Evolutionary conservation across 306 rosid genomes (phyloP).

Genomic region (Cucurbita argyrosperma): DNA sequence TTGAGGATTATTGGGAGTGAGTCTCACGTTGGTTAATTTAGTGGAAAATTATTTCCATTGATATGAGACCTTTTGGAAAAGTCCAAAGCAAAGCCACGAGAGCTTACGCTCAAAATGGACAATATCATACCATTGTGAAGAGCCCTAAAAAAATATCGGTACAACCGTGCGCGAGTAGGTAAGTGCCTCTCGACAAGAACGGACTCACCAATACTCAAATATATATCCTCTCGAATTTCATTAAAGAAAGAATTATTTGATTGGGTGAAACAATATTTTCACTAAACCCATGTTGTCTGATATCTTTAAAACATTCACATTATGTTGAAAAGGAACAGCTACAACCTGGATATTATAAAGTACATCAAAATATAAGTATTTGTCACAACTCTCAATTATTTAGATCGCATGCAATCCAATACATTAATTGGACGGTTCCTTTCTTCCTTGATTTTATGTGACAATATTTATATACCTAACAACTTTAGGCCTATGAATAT

Average conservation of each 20-base stretch:
- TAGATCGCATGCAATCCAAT: background rate
- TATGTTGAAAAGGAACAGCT: slow-evolving; percentile 1
- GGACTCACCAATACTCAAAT: background rate
- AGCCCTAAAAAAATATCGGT: background rate
- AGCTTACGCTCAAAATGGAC: too few species aligned
- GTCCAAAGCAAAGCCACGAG: too few species aligned
- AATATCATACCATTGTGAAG: too few species aligned
- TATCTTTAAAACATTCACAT: slow-evolving; percentile 8
- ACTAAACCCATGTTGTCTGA: background rate
- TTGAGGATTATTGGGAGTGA: too few species aligned
- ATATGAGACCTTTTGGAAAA: too few species aligned
- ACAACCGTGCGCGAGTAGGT: background rate
- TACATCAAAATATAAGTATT: background rate
- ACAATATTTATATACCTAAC: background rate
- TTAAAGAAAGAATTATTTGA: background rate
- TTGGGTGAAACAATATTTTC: background rate
- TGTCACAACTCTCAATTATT: slow-evolving; percentile 6
- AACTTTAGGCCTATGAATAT: background rate
- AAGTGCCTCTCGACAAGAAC: background rate
- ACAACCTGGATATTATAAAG: background rate
- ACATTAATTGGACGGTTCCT: slow-evolving; percentile 4
- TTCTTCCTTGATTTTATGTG: background rate
- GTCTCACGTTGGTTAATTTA: too few species aligned
- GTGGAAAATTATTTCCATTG: too few species aligned
- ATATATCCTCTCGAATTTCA: background rate